A percentile compares a stretch with the other conserved stretches of the same genome.
Evolutionary conservation across 768 basidiomycete species (phyloP).

Genomic region (Pholiota microspora): DNA sequence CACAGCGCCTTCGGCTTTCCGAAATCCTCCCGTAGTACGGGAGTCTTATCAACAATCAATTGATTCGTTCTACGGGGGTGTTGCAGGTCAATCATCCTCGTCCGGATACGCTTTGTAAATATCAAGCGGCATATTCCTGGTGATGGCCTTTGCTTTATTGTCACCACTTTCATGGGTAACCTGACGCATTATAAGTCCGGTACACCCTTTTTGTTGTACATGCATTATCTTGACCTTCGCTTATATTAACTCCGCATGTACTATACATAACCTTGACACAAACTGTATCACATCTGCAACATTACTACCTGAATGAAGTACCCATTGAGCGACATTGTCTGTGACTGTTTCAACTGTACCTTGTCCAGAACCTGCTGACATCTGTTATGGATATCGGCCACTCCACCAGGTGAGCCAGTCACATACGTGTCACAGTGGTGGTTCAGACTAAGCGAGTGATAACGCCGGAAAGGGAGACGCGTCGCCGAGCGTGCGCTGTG

Average conservation of each 20-base stretch:
- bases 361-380: too few relatives aligned
- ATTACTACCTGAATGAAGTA: too few relatives aligned
- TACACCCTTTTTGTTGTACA: not conserved
- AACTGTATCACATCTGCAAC: not conserved
- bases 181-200: not conserved
- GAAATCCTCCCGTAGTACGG: conserved; percentile 16
- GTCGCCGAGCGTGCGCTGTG: too few relatives aligned
- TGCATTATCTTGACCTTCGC: not conserved
- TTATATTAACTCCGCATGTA: not conserved
- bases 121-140: not conserved
- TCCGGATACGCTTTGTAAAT: conserved; percentile 4
- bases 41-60: conserved; percentile 32
- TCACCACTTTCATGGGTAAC: not conserved
- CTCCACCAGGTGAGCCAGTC: too few relatives aligned
- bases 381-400: too few relatives aligned
- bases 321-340: too few relatives aligned
- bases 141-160: not conserved
- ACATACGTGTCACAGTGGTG: too few relatives aligned
- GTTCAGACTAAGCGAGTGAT: too few relatives aligned
- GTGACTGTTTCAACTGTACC: too few relatives aligned
- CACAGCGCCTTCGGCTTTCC: conserved; percentile 18
- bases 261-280: not conserved
- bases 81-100: conserved; percentile 12
- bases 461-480: too few relatives aligned
- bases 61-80: conserved; percentile 43